Percentiles rank a stretch among this genome's conserved stretches.
Conservation (phyloP, 129 eudicot genomes). For the Deinandra increscens region DNA sequence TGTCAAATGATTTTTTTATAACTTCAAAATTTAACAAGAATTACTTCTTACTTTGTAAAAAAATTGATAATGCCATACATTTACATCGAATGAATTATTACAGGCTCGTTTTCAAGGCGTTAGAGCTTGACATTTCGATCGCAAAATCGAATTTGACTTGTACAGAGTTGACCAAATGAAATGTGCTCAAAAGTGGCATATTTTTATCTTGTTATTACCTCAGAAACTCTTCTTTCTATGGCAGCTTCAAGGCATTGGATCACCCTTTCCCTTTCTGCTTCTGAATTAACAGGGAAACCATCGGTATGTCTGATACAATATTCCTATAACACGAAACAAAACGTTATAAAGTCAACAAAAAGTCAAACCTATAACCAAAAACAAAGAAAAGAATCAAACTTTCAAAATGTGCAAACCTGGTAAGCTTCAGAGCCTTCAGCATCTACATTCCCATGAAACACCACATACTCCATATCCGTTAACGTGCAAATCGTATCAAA, state of each 20-base stretch:
- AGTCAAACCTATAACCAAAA: neutral
- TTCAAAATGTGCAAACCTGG: constrained; percentile 55
- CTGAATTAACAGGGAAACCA: constrained; percentile 92
- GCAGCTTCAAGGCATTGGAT: constrained; percentile 99
- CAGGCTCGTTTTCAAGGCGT: neutral
- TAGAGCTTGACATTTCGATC: neutral
- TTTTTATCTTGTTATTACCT: constrained; percentile 43
- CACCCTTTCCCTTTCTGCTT: constrained; percentile 92
- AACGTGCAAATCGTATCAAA: constrained; percentile 89
- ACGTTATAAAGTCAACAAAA: constrained; percentile 2
- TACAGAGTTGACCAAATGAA: neutral
- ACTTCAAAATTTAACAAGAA: constrained; percentile 1
- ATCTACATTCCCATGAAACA: constrained; percentile 95
- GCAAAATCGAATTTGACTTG: neutral
- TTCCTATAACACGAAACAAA: constrained; percentile 50
- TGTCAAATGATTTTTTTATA: neutral
- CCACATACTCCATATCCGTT: constrained; percentile 95
- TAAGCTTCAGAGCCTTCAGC: constrained; percentile 84
- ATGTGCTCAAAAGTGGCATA: constrained; percentile 13
- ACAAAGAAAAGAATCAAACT: constrained; percentile 1
- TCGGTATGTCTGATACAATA: constrained; percentile 83
- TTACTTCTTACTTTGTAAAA: neutral
- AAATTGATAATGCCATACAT: neutral
- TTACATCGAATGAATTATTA: neutral
- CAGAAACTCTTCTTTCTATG: constrained; percentile 89